Base-by-base conservation (phyloP, 441 rosid species). In the Viola pubescens region DNA sequence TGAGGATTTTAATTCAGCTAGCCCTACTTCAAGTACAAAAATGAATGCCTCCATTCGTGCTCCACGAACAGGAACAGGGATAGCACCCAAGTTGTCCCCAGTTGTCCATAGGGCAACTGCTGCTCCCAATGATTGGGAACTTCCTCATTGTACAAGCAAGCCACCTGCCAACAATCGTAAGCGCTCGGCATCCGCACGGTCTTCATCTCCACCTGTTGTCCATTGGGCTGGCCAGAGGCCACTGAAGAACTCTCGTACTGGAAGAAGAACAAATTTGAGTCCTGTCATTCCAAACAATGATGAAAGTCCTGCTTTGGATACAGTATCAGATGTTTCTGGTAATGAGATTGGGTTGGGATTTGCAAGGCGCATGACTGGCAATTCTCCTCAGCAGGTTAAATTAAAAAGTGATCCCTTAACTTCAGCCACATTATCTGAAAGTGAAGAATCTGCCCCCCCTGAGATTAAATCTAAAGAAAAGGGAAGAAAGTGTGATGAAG, bases 151-250 rank as follows among this genome's bases (percentile, higher is more conserved):
- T 77, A 72, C 88, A 66, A 91, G 72, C 77, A 89, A 89, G 78
- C 86, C 96, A 68, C 82, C 90, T 67, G 63, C 84, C 68, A 84
- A 81, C 68, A 85, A 67, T 60, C 95, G 89, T 71, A 94, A 87
- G 60, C 98, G 98, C 48, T 63, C 86, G 59, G 60, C 87, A 54
- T 75, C 97, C 37, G 70, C 82, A 57, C 79, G 74, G 68, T 85
- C 98, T 67, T 82, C 98, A 63, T 87, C 98, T 65, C 97, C 95
- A 62, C 91, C 98, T 55, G 88, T 88, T 70, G 85, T 88, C 54
- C 83, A 84, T 62, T 94, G 96, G 98, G 83, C 95, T 14, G 72
- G 92, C 71, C 98, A 89, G 70, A 83, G 98, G 76, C 95, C 90
- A 57, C 97, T 78, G 68, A 94, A 94, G 79, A 89, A 75, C 65